These are phyloP conservation scores for Pseudogymnoascus destructans DNA, from an alignment of 2,329 filamentous ascomycete genomes.

Conservation along the genomic window DNA sequence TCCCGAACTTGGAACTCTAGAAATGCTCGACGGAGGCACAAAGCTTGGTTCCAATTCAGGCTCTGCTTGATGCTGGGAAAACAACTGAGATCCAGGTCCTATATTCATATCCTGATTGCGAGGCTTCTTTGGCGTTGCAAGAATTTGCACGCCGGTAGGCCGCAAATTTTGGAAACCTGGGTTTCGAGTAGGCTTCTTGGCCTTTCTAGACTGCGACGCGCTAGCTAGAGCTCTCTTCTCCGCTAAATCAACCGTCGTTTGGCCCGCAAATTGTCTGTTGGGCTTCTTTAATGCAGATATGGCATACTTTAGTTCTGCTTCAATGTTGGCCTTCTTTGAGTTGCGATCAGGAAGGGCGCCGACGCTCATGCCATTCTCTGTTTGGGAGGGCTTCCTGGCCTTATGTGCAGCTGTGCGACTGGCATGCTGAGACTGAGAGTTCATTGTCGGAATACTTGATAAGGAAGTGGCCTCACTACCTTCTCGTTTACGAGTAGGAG, in stretches of 20 bases:
- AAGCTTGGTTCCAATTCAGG: constrained; percentile 13
- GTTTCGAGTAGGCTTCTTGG: constrained; percentile 36
- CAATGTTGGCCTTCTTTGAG: constrained; percentile 49
- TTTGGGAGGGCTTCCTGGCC: constrained; percentile 33
- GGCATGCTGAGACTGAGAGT: constrained; percentile 27
- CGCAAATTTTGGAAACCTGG: constrained; percentile 21
- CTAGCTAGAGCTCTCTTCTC: constrained; percentile 44
- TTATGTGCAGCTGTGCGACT: constrained; percentile 26
- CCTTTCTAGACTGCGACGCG: constrained; percentile 36
- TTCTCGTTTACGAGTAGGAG: constrained; percentile 54
- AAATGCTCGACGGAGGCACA: constrained; percentile 20
- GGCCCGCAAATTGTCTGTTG: constrained; percentile 57
- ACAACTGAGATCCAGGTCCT: constrained; percentile 14
- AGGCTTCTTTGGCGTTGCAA: constrained; percentile 24
- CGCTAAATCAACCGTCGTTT: constrained; percentile 51
- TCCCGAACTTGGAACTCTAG: constrained; percentile 21
- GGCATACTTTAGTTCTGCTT: constrained; percentile 59
- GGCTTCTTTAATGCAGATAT: constrained; percentile 64
- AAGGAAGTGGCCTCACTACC: constrained; percentile 44
- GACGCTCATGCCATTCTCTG: constrained; percentile 39
- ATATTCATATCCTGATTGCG: constrained; percentile 22
- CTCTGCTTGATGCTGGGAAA: constrained; percentile 10
- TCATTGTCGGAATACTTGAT: constrained; percentile 36
- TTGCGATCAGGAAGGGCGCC: constrained; percentile 40
- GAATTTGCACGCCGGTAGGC: constrained; percentile 21